phyloP scores from a whole-genome alignment of 139 green algal species.

The Coccomyxa sp. region DNA sequence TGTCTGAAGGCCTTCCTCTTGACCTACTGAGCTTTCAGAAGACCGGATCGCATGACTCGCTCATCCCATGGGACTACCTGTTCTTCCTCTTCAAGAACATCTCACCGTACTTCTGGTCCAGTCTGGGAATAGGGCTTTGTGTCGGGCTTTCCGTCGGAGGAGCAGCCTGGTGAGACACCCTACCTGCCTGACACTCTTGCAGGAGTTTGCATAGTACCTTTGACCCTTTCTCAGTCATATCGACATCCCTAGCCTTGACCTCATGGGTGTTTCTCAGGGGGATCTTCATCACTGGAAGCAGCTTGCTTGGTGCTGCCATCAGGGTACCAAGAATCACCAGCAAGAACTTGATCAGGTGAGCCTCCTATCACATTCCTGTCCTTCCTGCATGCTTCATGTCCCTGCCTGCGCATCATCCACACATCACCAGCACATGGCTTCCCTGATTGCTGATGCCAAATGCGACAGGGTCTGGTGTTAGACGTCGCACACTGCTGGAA shows the following conservation, averaged over 20 bases:
- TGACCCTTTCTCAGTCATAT: no score
- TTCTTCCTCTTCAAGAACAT: conserved; percentile 82
- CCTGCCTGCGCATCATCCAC: no score
- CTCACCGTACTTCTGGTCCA: conserved; percentile 88
- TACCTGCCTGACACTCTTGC: background rate
- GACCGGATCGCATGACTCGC: background rate
- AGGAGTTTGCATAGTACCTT: no score
- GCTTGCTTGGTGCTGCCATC: conserved; percentile 91
- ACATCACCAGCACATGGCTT: no score
- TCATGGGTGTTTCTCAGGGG: conserved; percentile 81
- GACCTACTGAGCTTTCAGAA: background rate
- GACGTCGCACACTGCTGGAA: no score
- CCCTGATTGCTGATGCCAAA: no score
- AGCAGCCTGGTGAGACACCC: conserved; percentile 81
- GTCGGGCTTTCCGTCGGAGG: conserved; percentile 92
- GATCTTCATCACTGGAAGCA: conserved; percentile 98
- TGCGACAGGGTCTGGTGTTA: no score
- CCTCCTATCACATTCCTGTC: no score
- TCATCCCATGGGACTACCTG: conserved; percentile 81
- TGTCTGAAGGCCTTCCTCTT: background rate
- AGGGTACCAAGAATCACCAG: conserved; percentile 92
- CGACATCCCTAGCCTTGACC: no score
- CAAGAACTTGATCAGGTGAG: conserved; percentile 98
- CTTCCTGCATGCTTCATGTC: no score
- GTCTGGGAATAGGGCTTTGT: conserved; percentile 76